Conservation (phyloP, 1,284 basidiomycete genomes). For the Boletus mariae region DNA sequence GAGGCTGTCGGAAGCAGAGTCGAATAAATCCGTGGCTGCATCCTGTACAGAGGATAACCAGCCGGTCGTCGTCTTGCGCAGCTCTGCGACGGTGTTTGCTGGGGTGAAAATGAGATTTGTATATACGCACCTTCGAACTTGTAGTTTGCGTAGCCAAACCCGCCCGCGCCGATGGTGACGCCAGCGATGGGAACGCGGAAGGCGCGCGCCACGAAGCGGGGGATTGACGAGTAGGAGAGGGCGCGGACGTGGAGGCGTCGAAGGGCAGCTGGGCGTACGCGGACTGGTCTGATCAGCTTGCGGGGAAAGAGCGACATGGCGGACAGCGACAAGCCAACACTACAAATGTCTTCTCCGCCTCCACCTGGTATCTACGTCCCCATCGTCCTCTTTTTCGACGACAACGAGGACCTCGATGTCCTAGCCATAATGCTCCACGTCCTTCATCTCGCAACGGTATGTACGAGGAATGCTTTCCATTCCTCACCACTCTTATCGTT, state of each 20-base stretch:
- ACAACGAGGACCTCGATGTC: background rate
- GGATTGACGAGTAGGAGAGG: constrained; percentile 81
- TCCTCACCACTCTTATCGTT: background rate
- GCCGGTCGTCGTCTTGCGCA: constrained; percentile 60
- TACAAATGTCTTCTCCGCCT: background rate
- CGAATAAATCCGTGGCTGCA: constrained; percentile 62
- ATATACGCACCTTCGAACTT: constrained; percentile 78
- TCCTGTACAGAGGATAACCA: constrained; percentile 68
- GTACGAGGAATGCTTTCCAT: background rate
- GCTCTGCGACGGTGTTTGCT: constrained; percentile 44
- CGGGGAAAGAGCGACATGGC: constrained; percentile 16
- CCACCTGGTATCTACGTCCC: background rate
- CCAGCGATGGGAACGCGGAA: constrained; percentile 84
- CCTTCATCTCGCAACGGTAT: background rate
- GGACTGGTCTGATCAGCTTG: background rate
- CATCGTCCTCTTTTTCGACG: background rate
- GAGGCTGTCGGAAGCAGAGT: constrained; percentile 61
- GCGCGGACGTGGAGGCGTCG: constrained; percentile 69
- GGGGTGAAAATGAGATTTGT: fast-evolving
- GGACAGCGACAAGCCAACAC: background rate
- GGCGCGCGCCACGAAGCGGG: constrained; percentile 76
- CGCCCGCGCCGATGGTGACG: constrained; percentile 84
- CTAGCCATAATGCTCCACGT: background rate
- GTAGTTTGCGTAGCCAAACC: constrained; percentile 88
- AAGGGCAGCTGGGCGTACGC: constrained; percentile 33